Percentiles rank a stretch among this genome's conserved stretches.
phyloP scores from a whole-genome alignment of 805 yeast genomes.

The Metschnikowia anglica region DNA sequence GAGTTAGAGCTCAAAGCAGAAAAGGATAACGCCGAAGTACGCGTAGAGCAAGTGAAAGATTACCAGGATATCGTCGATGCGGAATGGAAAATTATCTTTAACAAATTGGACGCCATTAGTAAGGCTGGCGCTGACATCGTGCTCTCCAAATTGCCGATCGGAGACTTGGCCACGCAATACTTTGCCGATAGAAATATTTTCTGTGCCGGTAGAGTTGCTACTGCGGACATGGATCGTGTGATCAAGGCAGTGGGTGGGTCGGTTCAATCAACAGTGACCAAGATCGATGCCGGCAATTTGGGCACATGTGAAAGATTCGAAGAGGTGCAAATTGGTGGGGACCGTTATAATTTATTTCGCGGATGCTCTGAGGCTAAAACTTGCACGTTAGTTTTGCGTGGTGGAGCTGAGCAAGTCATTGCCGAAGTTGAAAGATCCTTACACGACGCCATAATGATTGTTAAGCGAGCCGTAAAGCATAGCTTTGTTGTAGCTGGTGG shows the following conservation, averaged over 20 bases:
- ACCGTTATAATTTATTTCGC: slow-evolving; percentile 87
- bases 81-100: slow-evolving; percentile 93
- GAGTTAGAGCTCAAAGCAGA: slow-evolving; percentile 97
- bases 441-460: slow-evolving; percentile 98
- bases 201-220: slow-evolving; percentile 93
- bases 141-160: slow-evolving; percentile 91
- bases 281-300: slow-evolving; percentile 65
- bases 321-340: slow-evolving; percentile 94
- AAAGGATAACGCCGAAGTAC: slow-evolving; percentile 97
- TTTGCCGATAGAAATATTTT: slow-evolving; percentile 95
- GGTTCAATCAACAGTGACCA: slow-evolving; percentile 72
- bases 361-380: slow-evolving; percentile 93
- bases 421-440: slow-evolving; percentile 97
- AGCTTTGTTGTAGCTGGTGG: slow-evolving; percentile 95
- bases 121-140: slow-evolving; percentile 90
- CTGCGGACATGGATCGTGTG: slow-evolving; percentile 90
- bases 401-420: slow-evolving; percentile 97
- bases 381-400: slow-evolving; percentile 89
- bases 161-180: slow-evolving; percentile 97
- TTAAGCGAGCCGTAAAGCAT: slow-evolving; percentile 88
- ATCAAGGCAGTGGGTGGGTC: slow-evolving; percentile 92
- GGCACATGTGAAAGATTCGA: slow-evolving; percentile 59
- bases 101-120: slow-evolving; percentile 80
- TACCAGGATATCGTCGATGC: slow-evolving; percentile 97
- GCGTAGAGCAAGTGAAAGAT: slow-evolving; percentile 89